These are phyloP conservation scores for Penicillium polonicum DNA, from an alignment of 2,329 filamentous ascomycete genomes.

Conservation along the genomic window DNA sequence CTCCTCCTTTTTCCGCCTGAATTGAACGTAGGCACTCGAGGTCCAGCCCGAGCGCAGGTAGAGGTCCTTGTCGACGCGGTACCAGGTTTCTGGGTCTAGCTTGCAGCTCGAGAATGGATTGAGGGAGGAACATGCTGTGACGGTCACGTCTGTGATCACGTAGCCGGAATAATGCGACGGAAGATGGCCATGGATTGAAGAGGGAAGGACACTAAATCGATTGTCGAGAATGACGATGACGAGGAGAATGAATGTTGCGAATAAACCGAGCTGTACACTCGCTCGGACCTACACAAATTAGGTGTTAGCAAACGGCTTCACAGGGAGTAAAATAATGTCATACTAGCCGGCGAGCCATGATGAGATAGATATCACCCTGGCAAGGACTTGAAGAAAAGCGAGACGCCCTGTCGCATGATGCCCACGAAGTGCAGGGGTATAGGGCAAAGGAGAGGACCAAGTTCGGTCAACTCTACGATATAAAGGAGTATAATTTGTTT, in stretches of 20 bases:
- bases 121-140: conserved; percentile 71
- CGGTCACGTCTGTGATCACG: conserved; percentile 80
- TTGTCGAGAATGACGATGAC: conserved; percentile 81
- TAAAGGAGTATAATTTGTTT: conserved; percentile 9
- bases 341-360: conserved; percentile 48
- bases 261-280: conserved; percentile 69
- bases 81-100: conserved; percentile 71
- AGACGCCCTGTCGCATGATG: conserved; percentile 35
- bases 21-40: conserved; percentile 74
- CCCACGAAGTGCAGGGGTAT: conserved; percentile 11
- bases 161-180: conserved; percentile 81
- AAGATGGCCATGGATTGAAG: conserved; percentile 80
- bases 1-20: conserved; percentile 81
- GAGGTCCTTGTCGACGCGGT: conserved; percentile 84
- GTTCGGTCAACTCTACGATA: conserved; percentile 29
- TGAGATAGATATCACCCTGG: conserved; percentile 32
- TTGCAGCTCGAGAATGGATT: conserved; percentile 75
- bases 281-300: conserved; percentile 54
- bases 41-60: conserved; percentile 74
- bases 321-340: conserved; percentile 10
- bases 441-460: conserved; percentile 29
- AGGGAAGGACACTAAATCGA: conserved; percentile 81
- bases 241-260: conserved; percentile 66
- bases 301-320: conserved; percentile 2
- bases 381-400: conserved; percentile 29